Evolutionary conservation across 2,329 filamentous ascomycete genomes (phyloP).

Genomic region (Ophiobolus disseminans): DNA sequence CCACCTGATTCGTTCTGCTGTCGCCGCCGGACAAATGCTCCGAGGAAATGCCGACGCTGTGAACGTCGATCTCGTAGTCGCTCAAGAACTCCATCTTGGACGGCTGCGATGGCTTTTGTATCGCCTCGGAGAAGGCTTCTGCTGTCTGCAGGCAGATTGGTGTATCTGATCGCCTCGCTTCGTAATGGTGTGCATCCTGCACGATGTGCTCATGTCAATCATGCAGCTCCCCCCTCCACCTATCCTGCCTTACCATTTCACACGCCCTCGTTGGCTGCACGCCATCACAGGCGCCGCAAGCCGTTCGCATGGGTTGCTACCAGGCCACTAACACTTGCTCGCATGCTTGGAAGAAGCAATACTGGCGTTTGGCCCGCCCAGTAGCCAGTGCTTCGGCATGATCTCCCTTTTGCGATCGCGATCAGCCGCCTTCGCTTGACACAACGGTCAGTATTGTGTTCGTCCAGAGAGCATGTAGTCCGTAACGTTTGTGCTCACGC

Average conservation of each 20-base stretch:
- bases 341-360: not conserved
- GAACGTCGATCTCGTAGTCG: not conserved
- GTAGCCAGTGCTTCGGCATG: not conserved
- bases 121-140: not conserved
- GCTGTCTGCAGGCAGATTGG: constrained; percentile 9
- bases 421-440: no score
- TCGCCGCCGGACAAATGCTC: not conserved
- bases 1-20: constrained; percentile 6
- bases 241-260: constrained; percentile 11
- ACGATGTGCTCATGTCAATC: constrained; percentile 33
- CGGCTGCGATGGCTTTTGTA: not conserved
- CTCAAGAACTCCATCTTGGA: not conserved
- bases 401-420: not conserved
- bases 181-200: constrained; percentile 28
- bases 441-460: no score
- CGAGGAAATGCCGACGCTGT: not conserved
- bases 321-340: not conserved
- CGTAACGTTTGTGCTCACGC: not conserved
- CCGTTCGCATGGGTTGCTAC: constrained; percentile 13
- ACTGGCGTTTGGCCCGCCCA: not conserved
- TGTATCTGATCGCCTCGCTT: constrained; percentile 14
- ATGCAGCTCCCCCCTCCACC: constrained; percentile 24
- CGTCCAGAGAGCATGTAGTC: no score
- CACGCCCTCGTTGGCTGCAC: constrained; percentile 14
- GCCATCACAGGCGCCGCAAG: constrained; percentile 1